Evolutionary conservation across 352 stramenopile species (phyloP).

Genomic region (Phytophthora cryptogea): DNA sequence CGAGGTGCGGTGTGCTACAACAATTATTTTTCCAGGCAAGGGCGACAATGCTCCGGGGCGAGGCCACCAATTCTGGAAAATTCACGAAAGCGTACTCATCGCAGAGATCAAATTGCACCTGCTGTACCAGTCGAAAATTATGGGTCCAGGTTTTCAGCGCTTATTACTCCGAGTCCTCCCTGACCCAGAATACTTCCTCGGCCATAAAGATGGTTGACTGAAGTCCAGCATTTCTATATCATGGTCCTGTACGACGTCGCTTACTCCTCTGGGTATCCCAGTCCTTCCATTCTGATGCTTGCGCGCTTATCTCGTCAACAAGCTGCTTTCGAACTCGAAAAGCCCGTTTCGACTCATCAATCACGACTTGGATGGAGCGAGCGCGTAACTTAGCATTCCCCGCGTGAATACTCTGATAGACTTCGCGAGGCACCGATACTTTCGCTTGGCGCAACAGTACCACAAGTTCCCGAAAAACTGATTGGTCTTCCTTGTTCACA

Average conservation of each 20-base stretch:
- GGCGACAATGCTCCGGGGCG: background rate
- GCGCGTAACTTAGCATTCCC: slow-evolving; percentile 20
- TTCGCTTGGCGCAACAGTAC: slow-evolving; percentile 34
- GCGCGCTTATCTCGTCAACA: slow-evolving; percentile 14
- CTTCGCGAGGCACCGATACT: slow-evolving; percentile 37
- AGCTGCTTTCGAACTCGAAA: slow-evolving; percentile 42
- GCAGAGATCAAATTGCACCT: slow-evolving; percentile 5
- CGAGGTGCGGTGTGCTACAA: slow-evolving; percentile 27
- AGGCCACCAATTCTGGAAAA: background rate
- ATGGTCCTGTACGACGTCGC: slow-evolving; percentile 14
- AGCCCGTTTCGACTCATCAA: slow-evolving; percentile 55
- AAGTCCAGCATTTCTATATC: background rate
- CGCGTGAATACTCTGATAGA: slow-evolving; percentile 48
- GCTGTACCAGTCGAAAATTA: background rate
- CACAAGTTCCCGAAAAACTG: slow-evolving; percentile 50
- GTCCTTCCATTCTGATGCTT: slow-evolving; percentile 37
- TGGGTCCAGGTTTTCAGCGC: slow-evolving; percentile 7
- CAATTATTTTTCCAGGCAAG: slow-evolving; percentile 19
- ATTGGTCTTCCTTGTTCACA: slow-evolving; percentile 50
- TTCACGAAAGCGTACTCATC: background rate
- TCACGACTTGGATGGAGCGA: slow-evolving; percentile 17
- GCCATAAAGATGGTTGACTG: background rate
- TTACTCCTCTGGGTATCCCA: slow-evolving; percentile 39
- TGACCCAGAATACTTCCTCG: background rate
- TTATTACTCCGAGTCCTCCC: background rate